Evolutionary conservation across 768 basidiomycete species (phyloP), one percentile per base, ranked within the genome.

Genomic region (Lactifluus subvellereus): DNA sequence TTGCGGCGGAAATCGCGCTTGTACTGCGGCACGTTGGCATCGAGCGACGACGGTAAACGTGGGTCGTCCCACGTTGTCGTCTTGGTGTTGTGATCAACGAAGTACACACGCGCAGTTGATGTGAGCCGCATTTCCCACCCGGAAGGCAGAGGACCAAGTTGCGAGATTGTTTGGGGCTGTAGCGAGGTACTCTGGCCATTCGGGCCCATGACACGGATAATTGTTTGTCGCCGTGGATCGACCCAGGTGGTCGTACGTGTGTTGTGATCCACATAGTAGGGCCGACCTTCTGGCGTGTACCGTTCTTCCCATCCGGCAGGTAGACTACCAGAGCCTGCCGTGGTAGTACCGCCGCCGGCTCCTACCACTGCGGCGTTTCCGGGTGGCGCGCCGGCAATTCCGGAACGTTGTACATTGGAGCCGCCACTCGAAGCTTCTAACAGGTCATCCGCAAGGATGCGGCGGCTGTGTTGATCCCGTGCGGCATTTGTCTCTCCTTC

Each of bases 41-140:
- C 97, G 64, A 98, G 79, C 47, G 94, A 91, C 11, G 95, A 97
- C 11, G 97, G 97, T 68, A 93, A 76, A 57, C 97, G 91, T 20
- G 96, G 96, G 73, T 99, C 97, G 74, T 99, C 97, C 97, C 97
- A 99, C 1, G 97, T 99, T 35, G 97, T 99, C 37, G 97, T 99
- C 84, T 98, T 98, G 59, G 97, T 98, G 77, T 98, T 98, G 79
- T 99, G 97, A 74, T 99, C 97, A 57, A 99, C 97, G 72, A 99
- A 99, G 79, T 99, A 99, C 7, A 99, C 97, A 53, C 97, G 88
- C 1, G 97, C 96, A 1, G 97, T 98, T 4, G 91, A 88, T 6
- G 97, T 99, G 57, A 99, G 88, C 51, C 97, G 92, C 97, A 99
- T 99, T 76, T 99, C 97, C 97, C 97, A 99, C 59, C 97, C 97